Base-by-base conservation (phyloP, 805 yeast genomes). In the Candida methanosorbosa region DNA sequence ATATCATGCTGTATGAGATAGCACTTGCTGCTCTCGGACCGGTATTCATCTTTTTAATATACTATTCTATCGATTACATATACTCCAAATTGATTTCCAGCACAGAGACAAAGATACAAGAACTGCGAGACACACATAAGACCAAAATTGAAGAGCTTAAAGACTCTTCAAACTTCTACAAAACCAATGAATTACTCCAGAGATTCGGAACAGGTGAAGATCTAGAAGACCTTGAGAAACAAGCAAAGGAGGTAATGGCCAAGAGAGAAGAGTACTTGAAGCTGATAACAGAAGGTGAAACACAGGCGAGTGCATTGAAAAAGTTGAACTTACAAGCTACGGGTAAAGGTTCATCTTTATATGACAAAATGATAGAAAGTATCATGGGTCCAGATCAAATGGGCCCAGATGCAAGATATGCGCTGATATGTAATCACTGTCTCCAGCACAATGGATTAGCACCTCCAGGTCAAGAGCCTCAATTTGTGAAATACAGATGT, bases 391-490 rank as follows among this genome's bases (percentile, higher is more conserved):
- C 71, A 34, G 84, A 78, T 54, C 90, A 81, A 47, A 56, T 70
- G 30, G 63, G 74, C 30, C 67, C 81, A 0, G 72, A 73, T 29
- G 61, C 61, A 38, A 56, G 94, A 29, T 81, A 66, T 50, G 94
- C 94, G 0, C 63, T 84, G 43, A 80, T 84, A 13, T 84, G 95
- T 52, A 42, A 49, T 15, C 57, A 64, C n/a, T 84, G 95, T 49
- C 60, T 55, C 17, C 64, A 64, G 14, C 94, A 84, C 55, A 84
- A 85, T 49, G 95, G 95, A 1, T 64, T 84, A 30, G 94, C 94
- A 0, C 83, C 86, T 4, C 86, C 83, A 2, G 80, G 81, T 7
- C 59, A 68, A 39, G 40, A 51, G 3, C 80, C 90, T 0, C 47
- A 44, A 2, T 48, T 54, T 5, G 74, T 81, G 8, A 57, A 54